These are phyloP conservation scores for Xylariaceae sp. DNA, from an alignment of 2,329 filamentous ascomycete species.

Conservation along the genomic window DNA sequence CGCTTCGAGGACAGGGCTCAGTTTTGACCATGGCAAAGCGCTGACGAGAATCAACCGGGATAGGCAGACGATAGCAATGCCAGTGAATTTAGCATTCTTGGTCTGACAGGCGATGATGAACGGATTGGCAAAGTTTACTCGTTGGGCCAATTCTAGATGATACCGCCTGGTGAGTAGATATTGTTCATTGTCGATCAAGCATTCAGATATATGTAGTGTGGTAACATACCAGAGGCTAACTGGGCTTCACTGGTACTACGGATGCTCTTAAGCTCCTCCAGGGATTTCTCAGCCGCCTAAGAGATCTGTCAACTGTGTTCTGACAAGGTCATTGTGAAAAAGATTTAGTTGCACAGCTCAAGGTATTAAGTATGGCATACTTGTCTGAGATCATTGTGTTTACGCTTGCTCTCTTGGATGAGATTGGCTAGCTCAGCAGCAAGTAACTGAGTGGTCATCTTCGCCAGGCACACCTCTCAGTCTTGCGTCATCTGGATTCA, in stretches of 20 bases:
- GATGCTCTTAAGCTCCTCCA: constrained; percentile 80
- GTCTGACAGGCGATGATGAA: constrained; percentile 92
- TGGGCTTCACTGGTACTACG: constrained; percentile 72
- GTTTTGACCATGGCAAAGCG: constrained; percentile 71
- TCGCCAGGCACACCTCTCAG: constrained; percentile 31
- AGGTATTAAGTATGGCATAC: constrained; percentile 40
- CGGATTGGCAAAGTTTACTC: constrained; percentile 81
- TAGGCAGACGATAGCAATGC: constrained; percentile 81
- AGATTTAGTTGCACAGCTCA: not conserved
- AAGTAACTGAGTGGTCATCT: constrained; percentile 88
- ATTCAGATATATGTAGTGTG: too few species aligned
- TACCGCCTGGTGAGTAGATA: constrained; percentile 3
- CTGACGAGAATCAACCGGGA: constrained; percentile 81
- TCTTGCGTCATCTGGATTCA: constrained; percentile 16
- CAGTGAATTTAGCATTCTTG: constrained; percentile 84
- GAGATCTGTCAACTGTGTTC: constrained; percentile 1
- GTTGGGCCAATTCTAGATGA: constrained; percentile 71
- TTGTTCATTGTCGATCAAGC: not conserved
- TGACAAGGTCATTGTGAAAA: not conserved
- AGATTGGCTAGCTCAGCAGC: constrained; percentile 84
- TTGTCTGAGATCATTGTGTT: constrained; percentile 84
- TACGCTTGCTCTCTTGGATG: constrained; percentile 93
- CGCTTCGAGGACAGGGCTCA: constrained; percentile 84
- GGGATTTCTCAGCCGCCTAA: constrained; percentile 89
- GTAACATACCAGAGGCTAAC: constrained; percentile 60